Base-by-base conservation (phyloP, 2,329 filamentous ascomycete genomes). In the Elsinoe ampelina region DNA sequence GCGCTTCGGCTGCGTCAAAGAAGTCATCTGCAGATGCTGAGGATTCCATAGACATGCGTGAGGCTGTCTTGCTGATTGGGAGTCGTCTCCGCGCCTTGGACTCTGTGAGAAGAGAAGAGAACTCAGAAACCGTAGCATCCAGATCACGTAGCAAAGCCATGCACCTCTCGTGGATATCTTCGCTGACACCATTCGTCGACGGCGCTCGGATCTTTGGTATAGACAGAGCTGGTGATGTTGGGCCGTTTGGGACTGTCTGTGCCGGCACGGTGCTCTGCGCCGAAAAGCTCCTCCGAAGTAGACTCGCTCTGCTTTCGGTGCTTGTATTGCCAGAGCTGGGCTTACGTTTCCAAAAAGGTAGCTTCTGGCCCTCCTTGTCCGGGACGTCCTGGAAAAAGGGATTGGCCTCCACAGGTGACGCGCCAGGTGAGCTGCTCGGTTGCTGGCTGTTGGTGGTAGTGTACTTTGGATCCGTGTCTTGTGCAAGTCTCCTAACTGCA, bases 331-430 rank as follows among this genome's bases (percentile, higher is more conserved):
- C 73, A 41, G 69, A 73, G 64, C 84, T 91, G 1, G 85, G 77
- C 71, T 95, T 96, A 48, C 92, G 83, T 70, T 90, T 95, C 93
- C 93, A 98, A 67, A 98, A 97, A 0, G 89, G 77, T 58, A 83
- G 80, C 68, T 78, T 89, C 55, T 89, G 83, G 8, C 65, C 61
- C 5, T 56, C 57, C 42, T 58, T 58, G 26, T 68, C 65, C 5
- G 65, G 65, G 1, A 61, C 55, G 2, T 70, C 67, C 1, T 64
- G 64, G 34, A 70, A 70, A 58, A 69, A 70, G 11, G 64, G 58
- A 26, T 62, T 63, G 2, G 61, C 65, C 17, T 69, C 66, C 5
- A 60, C 57, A 3, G 60, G 58, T 8, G 52, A 57, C 17, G 57
- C 48, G 10, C 55, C 57, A 2, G 58, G 60, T 5, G 57, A 60